These are phyloP conservation scores for Ceratocystis harringtonii DNA, from an alignment of 2,329 filamentous ascomycete genomes.

Conservation along the genomic window DNA sequence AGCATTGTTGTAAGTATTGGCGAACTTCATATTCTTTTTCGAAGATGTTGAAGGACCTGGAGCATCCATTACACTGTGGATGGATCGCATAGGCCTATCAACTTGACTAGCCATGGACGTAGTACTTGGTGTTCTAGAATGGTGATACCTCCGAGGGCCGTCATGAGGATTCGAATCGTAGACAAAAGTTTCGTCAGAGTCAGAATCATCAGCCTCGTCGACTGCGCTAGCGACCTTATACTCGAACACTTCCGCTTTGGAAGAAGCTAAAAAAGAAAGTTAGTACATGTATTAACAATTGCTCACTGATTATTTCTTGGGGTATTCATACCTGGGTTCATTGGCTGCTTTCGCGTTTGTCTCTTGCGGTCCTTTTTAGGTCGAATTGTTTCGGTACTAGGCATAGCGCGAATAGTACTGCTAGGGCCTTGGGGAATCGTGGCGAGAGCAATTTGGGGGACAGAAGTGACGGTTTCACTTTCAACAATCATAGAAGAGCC, in stretches of 20 bases:
- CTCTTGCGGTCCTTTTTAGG: constrained; percentile 90
- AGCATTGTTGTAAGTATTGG: constrained; percentile 57
- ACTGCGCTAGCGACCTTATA: constrained; percentile 92
- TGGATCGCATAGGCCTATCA: constrained; percentile 45
- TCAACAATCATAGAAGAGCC: constrained; percentile 91
- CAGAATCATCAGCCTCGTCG: constrained; percentile 88
- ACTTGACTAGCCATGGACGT: constrained; percentile 66
- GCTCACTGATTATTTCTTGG: constrained; percentile 18
- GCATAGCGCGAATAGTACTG: constrained; percentile 68
- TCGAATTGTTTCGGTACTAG: constrained; percentile 88
- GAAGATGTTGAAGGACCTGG: constrained; percentile 28
- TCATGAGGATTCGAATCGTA: constrained; percentile 94
- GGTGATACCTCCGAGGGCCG: constrained; percentile 62
- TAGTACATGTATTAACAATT: background rate
- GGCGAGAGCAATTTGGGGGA: constrained; percentile 67
- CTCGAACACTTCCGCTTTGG: constrained; percentile 96
- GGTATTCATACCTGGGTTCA: constrained; percentile 61
- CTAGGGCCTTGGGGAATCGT: constrained; percentile 32
- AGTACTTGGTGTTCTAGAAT: constrained; percentile 87
- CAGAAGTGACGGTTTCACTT: constrained; percentile 85
- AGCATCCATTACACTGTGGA: constrained; percentile 51
- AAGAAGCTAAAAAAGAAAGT: constrained; percentile 44
- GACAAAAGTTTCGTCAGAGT: constrained; percentile 96
- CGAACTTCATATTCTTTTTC: constrained; percentile 95
- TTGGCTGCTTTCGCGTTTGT: constrained; percentile 57